Evolutionary conservation across 768 basidiomycete genomes (phyloP).

Genomic region (Sistotremastrum niveocremeum): DNA sequence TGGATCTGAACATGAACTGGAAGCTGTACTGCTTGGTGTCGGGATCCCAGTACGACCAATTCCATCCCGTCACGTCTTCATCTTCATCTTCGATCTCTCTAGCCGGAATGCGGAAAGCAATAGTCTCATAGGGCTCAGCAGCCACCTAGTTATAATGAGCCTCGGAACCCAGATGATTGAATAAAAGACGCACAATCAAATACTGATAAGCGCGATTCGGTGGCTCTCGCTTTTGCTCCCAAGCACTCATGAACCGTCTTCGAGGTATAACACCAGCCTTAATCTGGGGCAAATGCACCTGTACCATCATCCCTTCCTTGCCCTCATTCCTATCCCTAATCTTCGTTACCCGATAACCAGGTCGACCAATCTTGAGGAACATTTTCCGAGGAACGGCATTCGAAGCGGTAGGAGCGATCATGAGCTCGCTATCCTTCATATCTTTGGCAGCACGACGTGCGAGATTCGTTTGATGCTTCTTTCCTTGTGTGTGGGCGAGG

Average conservation of each 20-base stretch:
- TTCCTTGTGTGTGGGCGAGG: constrained; percentile 97
- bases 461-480: constrained; percentile 98
- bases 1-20: constrained; percentile 87
- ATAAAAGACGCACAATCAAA: constrained; percentile 60
- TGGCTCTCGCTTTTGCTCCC: constrained; percentile 91
- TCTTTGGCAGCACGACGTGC: constrained; percentile 95
- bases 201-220: constrained; percentile 97
- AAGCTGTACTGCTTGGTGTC: constrained; percentile 98
- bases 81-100: constrained; percentile 94
- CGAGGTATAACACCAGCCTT: constrained; percentile 74
- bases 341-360: constrained; percentile 94
- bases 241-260: constrained; percentile 91
- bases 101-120: constrained; percentile 97
- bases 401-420: constrained; percentile 72
- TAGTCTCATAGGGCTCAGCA: constrained; percentile 98
- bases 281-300: constrained; percentile 91
- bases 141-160: constrained; percentile 54
- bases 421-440: constrained; percentile 85
- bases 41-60: constrained; percentile 99
- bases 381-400: constrained; percentile 72
- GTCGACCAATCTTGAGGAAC: constrained; percentile 94
- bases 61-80: constrained; percentile 82
- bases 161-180: background rate
- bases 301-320: constrained; percentile 95
- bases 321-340: constrained; percentile 83